Evolutionary conservation across 2,329 filamentous ascomycete species (phyloP), one percentile per base, ranked within the genome.

Genomic region (Aureobasidium namibiae): DNA sequence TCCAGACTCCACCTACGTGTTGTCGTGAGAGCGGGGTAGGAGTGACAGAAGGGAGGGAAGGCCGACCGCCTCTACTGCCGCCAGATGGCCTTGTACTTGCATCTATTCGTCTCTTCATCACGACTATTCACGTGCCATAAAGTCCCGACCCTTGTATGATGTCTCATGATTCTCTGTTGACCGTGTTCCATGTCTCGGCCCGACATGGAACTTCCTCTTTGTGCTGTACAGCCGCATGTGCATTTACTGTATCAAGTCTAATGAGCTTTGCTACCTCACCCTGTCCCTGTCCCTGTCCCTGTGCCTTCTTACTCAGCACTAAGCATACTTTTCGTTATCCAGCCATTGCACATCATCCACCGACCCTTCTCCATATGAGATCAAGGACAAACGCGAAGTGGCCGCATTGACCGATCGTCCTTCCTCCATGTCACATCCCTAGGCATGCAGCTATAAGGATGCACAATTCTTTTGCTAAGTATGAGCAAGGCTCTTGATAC

Each of bases 321-420:
- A 92, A 1, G 78, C 87, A 73, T 82, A 91, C 74, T 90, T 91
- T 73, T 92, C 87, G 67, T 88, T 90, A 13, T 78, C 82, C 52
- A 90, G 73, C 88, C 89, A 92, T 52, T 88, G 83, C 6, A 90
- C 73, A 24, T 81, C 75, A 6, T 78, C 75, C 1, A 71, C 75
- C 1, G 81, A 31, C 44, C 61, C 71, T 11, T 75, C 74, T 1
- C 83, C 85, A 66, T 88, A 87, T n/a, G n/a, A n/a, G n/a, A n/a
- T n/a, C n/a, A n/a, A n/a, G n/a, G n/a, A n/a, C n/a, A n/a, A n/a
- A n/a, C n/a, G n/a, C n/a, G n/a, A n/a, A n/a, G n/a, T n/a, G n/a
- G n/a, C n/a, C n/a, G n/a, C n/a, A n/a, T n/a, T n/a, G n/a, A n/a
- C n/a, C n/a, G n/a, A n/a, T n/a, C n/a, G n/a, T n/a, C n/a, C n/a